Percentiles rank a stretch among this genome's conserved stretches.
Conservation (phyloP, 371 early-diverging fungal genomes). For the Mortierella sp. region DNA sequence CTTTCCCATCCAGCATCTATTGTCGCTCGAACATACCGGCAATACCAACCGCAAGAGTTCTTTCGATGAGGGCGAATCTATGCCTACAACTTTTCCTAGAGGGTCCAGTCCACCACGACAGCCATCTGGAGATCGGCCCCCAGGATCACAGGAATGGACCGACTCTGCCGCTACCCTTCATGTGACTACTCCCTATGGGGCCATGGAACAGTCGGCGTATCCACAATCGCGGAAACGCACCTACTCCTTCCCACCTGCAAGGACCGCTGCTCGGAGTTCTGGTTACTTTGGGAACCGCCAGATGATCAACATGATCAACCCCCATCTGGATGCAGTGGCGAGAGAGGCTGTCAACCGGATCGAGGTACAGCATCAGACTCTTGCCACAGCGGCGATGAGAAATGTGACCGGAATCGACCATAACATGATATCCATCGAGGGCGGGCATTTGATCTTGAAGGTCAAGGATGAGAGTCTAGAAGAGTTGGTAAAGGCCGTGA, state of each 20-base stretch:
- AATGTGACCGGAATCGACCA: constrained; percentile 53
- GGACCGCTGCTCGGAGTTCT: constrained; percentile 21
- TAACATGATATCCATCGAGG: constrained; percentile 39
- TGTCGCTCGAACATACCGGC: constrained; percentile 49
- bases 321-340: constrained; percentile 46
- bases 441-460: constrained; percentile 53
- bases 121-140: constrained; percentile 1
- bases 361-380: constrained; percentile 18
- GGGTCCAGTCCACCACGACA: background rate
- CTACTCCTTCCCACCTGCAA: constrained; percentile 57
- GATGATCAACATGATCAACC: constrained; percentile 52
- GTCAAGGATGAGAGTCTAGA: constrained; percentile 38
- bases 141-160: constrained; percentile 8
- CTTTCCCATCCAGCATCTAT: constrained; percentile 47
- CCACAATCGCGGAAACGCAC: constrained; percentile 47
- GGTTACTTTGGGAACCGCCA: constrained; percentile 2
- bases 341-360: constrained; percentile 44
- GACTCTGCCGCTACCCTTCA: constrained; percentile 32
- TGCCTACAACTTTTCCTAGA: background rate
- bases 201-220: background rate
- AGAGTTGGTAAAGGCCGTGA: constrained; percentile 26
- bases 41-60: constrained; percentile 49
- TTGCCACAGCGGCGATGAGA: constrained; percentile 47
- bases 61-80: constrained; percentile 29
- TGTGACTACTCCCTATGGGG: constrained; percentile 3